Evolutionary conservation across 2,329 filamentous ascomycete species (phyloP), one percentile per base, ranked within the genome.

Genomic region (Fusarium sp.): DNA sequence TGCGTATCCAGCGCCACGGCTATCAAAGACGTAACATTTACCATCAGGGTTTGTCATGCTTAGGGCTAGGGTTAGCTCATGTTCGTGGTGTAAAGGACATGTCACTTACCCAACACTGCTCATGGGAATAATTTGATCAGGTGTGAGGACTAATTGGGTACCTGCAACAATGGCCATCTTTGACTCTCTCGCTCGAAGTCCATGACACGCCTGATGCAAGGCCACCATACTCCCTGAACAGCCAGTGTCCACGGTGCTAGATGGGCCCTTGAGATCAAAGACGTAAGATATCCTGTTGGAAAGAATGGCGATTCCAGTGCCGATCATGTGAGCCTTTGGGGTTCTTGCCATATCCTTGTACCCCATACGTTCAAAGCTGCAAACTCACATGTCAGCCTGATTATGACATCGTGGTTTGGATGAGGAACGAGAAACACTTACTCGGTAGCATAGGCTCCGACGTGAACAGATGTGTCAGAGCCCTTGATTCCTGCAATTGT

Each of bases 161-260:
- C 61, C 68, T 9, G 48, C 62, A 39, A 84, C 84, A 36, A 88
- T 77, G 1, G 86, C 84, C 53, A 80, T 75, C 16, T 75, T 79
- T 0, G 82, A 83, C 63, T 88, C 85, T 7, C 82, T 83, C 0
- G 79, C 70, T 31, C 82, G 77, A 48, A 88, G 73, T 52, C 81
- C 77, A 27, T 71, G 62, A 31, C 71, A 70, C 10, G 73, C 75
- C 15, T 70, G 64, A 31, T 75, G 67, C 11, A 75, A 8, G 2
- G 74, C 73, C 28, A 80, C 78, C 31, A 81, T 65, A 1, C 77
- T 78, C 0, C 79, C 79, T 0, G 81, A 82, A 62, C 81, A 83
- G 0, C 79, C 82, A 4, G 80, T 82, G 47, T 82, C 78, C 27
- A 77, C 59, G 13, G 76, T 69, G 11, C 77, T 73, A 18, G 77